A percentile compares a stretch with the other conserved stretches of the same genome.
phyloP scores from a whole-genome alignment of 1,284 basidiomycete genomes.

The Cryptococcus sp. region DNA sequence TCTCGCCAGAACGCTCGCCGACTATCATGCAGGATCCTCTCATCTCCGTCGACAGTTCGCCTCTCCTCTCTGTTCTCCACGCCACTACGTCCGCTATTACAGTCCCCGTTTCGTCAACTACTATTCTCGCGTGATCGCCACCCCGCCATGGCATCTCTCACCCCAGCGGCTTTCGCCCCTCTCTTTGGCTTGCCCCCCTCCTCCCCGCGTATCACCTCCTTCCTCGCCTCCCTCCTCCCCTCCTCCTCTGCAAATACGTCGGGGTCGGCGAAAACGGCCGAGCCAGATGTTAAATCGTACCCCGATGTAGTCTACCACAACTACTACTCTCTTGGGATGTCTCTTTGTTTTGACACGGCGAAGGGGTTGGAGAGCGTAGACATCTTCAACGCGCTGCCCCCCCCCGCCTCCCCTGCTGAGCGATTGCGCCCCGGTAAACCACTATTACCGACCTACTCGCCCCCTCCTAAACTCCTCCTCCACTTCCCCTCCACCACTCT shows the following conservation, averaged over 20 bases:
- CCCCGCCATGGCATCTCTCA: constrained; percentile 5
- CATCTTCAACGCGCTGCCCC: constrained; percentile 61
- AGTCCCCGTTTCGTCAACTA: no score
- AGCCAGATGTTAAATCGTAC: constrained; percentile 71
- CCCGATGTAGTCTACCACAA: constrained; percentile 79
- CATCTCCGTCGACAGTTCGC: no score
- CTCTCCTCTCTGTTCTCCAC: no score
- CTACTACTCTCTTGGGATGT: constrained; percentile 71
- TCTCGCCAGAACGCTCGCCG: no score
- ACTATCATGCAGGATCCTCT: no score
- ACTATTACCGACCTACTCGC: constrained; percentile 13
- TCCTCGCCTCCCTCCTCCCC: constrained; percentile 11
- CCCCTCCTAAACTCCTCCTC: constrained; percentile 55
- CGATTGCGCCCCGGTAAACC: background rate
- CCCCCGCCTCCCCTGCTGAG: constrained; percentile 1
- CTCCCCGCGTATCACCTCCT: constrained; percentile 8
- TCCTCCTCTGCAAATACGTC: background rate
- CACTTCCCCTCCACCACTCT: constrained; percentile 52
- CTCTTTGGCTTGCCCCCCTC: constrained; percentile 13
- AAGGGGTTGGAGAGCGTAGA: constrained; percentile 70
- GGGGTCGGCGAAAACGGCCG: constrained; percentile 3
- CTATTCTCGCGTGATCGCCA: background rate
- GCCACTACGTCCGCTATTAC: no score
- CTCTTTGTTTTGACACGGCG: constrained; percentile 64
- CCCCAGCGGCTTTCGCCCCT: constrained; percentile 4